Conservation (phyloP, 2,329 filamentous ascomycete genomes). For the Sarocladium strictum region DNA sequence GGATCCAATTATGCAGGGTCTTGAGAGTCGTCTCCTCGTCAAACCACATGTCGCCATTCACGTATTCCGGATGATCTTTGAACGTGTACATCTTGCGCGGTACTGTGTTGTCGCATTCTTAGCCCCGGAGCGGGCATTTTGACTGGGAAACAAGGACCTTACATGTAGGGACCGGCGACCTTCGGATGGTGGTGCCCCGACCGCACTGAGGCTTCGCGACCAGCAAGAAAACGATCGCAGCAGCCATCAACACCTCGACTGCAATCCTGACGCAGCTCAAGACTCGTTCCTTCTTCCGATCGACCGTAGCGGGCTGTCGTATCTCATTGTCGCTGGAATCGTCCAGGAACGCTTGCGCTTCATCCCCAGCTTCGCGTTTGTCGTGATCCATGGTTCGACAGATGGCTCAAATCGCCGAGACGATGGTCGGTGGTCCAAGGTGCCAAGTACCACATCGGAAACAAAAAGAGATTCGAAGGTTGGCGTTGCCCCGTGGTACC, state of each 20-base stretch:
- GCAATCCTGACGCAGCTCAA: background rate
- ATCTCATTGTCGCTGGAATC: background rate
- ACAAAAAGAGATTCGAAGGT: background rate
- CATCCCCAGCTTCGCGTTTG: background rate
- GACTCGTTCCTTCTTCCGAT: background rate
- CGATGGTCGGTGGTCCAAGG: background rate
- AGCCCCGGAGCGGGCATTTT: too few species aligned
- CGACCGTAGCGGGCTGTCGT: background rate
- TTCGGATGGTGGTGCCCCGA: constrained; percentile 1
- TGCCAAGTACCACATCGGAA: constrained; percentile 5
- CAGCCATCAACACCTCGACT: constrained; percentile 1
- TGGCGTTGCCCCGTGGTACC: background rate
- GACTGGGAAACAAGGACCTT: background rate
- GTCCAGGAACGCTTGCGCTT: constrained; percentile 2
- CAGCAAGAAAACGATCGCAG: background rate
- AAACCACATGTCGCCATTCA: constrained; percentile 9
- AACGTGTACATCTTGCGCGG: constrained; percentile 8
- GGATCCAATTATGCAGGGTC: constrained; percentile 7
- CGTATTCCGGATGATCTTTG: constrained; percentile 6
- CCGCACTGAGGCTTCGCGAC: background rate
- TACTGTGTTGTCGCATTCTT: too few species aligned
- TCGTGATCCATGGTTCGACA: constrained; percentile 2
- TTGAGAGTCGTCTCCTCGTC: background rate
- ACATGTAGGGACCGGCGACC: background rate
- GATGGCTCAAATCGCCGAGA: background rate